Evolutionary conservation across 331 rosid species (phyloP).

Genomic region (Rosa hybrid): DNA sequence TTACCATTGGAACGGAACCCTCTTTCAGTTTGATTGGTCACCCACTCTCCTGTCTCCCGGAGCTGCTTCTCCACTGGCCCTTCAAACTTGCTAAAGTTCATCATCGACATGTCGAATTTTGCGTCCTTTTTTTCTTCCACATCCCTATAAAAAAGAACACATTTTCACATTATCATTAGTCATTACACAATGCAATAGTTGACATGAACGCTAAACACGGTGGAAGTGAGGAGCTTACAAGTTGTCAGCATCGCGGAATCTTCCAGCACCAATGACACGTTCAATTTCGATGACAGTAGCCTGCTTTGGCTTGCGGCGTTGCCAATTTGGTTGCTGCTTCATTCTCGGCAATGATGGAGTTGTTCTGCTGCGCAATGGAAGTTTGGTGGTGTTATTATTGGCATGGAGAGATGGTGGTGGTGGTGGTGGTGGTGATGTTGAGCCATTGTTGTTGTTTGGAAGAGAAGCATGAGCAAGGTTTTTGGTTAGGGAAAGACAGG

Average conservation of each 20-base stretch:
- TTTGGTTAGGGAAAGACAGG: slow-evolving; percentile 33
- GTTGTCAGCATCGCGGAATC: slow-evolving; percentile 73
- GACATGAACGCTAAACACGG: neutral
- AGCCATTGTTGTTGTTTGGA: slow-evolving; percentile 32
- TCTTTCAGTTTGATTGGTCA: slow-evolving; percentile 44
- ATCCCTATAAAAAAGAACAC: slow-evolving; percentile 29
- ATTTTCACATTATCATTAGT: neutral
- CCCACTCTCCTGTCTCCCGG: slow-evolving; percentile 78
- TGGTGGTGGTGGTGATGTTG: slow-evolving; percentile 30
- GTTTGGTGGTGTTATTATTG: slow-evolving; percentile 19
- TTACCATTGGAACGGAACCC: slow-evolving; percentile 53
- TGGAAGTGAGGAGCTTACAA: slow-evolving; percentile 34
- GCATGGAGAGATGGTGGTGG: slow-evolving; percentile 29
- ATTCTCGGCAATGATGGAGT: slow-evolving; percentile 20
- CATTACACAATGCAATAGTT: neutral
- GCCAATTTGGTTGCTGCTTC: slow-evolving; percentile 11
- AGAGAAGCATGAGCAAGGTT: slow-evolving; percentile 39
- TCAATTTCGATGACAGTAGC: slow-evolving; percentile 66
- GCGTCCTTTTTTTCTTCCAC: slow-evolving; percentile 43
- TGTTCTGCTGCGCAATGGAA: slow-evolving; percentile 16
- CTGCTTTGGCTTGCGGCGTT: slow-evolving; percentile 29
- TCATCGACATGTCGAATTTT: slow-evolving; percentile 48
- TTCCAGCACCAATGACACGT: slow-evolving; percentile 78
- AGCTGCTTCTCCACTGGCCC: slow-evolving; percentile 64
- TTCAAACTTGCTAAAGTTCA: slow-evolving; percentile 59